Evolutionary conservation across 345 rosid species (phyloP).

Genomic region (Eucalyptus sideroxylon): DNA sequence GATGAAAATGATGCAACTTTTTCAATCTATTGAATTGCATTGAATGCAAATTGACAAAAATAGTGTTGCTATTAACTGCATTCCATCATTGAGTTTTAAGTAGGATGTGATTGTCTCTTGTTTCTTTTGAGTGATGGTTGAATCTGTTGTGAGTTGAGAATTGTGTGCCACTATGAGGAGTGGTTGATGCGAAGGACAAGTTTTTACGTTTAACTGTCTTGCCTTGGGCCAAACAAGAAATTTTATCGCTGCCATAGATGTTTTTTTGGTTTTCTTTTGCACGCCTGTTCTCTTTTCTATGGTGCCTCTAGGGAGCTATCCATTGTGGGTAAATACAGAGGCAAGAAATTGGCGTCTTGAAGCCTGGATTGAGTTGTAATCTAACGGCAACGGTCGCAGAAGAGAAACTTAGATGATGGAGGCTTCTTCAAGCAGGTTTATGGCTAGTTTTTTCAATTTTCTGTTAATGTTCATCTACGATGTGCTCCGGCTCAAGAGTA

Average conservation of each 20-base stretch:
- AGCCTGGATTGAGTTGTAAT: neutral
- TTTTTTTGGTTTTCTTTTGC: neutral
- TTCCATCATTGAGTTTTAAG: neutral
- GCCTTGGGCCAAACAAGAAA: neutral
- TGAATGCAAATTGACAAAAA: neutral
- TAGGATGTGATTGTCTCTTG: neutral
- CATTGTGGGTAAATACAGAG: neutral
- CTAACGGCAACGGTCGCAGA: neutral
- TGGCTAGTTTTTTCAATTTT: neutral
- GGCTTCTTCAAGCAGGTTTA: neutral
- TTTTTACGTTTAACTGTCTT: neutral
- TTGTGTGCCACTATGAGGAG: neutral
- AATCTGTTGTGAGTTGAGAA: neutral
- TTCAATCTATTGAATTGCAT: neutral
- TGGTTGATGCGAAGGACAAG: neutral
- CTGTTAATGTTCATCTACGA: neutral
- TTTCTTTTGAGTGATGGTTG: neutral
- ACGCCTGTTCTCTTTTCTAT: neutral
- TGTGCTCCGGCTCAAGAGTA: neutral
- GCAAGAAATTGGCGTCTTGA: neutral
- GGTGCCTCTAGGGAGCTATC: neutral
- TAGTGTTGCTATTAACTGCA: neutral
- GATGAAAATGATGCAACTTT: neutral
- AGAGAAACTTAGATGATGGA: neutral
- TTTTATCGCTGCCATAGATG: neutral